Percentiles rank a stretch among this genome's conserved stretches.
Conservation (phyloP, 768 basidiomycete genomes). For the Pleurotus eryngii region DNA sequence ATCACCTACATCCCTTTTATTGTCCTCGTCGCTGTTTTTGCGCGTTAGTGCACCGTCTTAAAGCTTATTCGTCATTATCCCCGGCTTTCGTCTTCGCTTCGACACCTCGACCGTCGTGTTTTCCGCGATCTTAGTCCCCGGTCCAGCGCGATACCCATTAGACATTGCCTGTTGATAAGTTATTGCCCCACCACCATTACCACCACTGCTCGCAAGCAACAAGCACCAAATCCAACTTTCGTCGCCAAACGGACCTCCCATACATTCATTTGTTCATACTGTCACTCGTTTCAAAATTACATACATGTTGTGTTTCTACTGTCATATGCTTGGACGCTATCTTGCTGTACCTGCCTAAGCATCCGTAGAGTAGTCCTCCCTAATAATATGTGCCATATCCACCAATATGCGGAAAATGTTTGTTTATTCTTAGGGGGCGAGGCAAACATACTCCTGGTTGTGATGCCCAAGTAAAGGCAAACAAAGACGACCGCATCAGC, state of each 20-base stretch:
- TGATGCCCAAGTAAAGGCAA: too few species aligned
- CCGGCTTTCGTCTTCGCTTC: background rate
- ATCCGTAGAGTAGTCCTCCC: background rate
- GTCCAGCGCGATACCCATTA: constrained; percentile 3
- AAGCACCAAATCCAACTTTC: constrained; percentile 1
- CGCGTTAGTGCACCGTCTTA: constrained; percentile 10
- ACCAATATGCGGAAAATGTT: too few species aligned
- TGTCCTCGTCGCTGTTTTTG: constrained; percentile 67
- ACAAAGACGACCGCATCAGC: constrained; percentile 7
- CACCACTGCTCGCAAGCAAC: background rate
- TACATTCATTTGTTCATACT: constrained; percentile 6
- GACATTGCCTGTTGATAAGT: constrained; percentile 6
- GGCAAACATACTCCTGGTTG: too few species aligned
- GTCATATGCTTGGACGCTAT: constrained; percentile 2
- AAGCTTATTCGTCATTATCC: background rate
- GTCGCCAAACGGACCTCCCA: constrained; percentile 5
- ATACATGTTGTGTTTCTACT: constrained; percentile 7
- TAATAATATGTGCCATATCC: constrained; percentile 6
- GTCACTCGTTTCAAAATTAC: constrained; percentile 6
- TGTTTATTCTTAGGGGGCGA: background rate
- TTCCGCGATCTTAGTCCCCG: background rate
- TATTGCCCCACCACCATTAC: background rate
- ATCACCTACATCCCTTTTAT: constrained; percentile 81
- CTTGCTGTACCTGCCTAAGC: constrained; percentile 4
- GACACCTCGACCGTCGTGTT: background rate